Percentiles rank a stretch among this genome's conserved stretches.
These are phyloP conservation scores for Cladosporium oxysporum DNA, from an alignment of 2,329 filamentous ascomycete species.

Conservation along the genomic window DNA sequence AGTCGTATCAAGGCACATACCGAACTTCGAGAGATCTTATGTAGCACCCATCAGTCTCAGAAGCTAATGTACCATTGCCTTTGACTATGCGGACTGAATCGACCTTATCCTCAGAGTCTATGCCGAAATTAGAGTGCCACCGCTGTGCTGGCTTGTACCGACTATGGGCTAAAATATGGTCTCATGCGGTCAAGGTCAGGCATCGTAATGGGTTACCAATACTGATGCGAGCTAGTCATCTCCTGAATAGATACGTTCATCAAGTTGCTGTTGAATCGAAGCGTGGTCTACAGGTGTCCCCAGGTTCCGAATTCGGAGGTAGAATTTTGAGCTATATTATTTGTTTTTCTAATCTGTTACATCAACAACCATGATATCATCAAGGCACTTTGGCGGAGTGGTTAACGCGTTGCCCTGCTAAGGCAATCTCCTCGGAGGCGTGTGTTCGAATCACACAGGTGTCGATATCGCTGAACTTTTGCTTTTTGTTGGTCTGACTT, in stretches of 20 bases:
- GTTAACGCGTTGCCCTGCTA: slow-evolving; percentile 15
- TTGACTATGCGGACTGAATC: background rate
- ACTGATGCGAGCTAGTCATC: background rate
- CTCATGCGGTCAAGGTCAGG: background rate
- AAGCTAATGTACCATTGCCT: background rate
- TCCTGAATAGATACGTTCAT: background rate
- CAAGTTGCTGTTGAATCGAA: background rate
- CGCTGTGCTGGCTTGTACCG: background rate
- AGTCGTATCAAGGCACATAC: background rate
- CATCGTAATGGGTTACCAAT: background rate
- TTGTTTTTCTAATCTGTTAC: background rate
- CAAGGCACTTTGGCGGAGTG: slow-evolving; percentile 12
- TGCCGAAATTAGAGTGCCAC: background rate
- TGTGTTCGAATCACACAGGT: slow-evolving; percentile 47
- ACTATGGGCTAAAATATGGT: background rate
- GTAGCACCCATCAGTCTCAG: background rate
- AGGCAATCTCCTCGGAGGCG: slow-evolving; percentile 39
- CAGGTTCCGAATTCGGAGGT: background rate
- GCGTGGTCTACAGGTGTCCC: too few species aligned
- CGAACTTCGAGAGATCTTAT: background rate
- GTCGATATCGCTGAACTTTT: slow-evolving; percentile 17
- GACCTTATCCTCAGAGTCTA: background rate
- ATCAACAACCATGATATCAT: background rate
- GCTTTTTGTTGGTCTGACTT: background rate
- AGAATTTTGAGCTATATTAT: background rate